phyloP scores from a whole-genome alignment of 768 basidiomycete genomes.

The Agaricus subrufescens region DNA sequence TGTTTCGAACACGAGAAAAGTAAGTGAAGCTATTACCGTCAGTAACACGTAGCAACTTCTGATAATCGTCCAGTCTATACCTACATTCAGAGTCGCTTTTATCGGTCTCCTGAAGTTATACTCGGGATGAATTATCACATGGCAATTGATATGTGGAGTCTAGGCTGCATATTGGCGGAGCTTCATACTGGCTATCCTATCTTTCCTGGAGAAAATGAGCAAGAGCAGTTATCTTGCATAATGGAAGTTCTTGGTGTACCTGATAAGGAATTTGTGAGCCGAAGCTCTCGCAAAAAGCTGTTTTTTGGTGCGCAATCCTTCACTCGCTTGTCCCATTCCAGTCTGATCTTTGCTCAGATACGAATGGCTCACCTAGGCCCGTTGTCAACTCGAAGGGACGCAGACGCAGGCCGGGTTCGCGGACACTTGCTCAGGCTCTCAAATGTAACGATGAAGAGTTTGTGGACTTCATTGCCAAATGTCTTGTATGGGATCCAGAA shows the following conservation, averaged over 20 bases:
- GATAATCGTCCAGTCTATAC: conserved; percentile 76
- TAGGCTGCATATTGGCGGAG: conserved; percentile 97
- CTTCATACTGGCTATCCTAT: conserved; percentile 97
- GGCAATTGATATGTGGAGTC: conserved; percentile 99
- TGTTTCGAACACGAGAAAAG: conserved; percentile 99
- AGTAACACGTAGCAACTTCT: not conserved
- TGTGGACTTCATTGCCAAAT: conserved; percentile 94
- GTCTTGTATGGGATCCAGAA: conserved; percentile 98
- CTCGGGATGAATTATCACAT: conserved; percentile 99
- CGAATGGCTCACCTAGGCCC: conserved; percentile 87
- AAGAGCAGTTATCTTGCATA: conserved; percentile 96
- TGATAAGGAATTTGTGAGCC: conserved; percentile 92
- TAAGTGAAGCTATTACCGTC: conserved; percentile 30
- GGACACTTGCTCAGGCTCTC: conserved; percentile 84
- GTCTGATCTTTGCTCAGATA: conserved; percentile 47
- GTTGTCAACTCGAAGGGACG: conserved; percentile 97
- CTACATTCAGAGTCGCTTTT: conserved; percentile 99
- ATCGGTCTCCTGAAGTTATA: conserved; percentile 99
- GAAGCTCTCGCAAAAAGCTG: conserved; percentile 87
- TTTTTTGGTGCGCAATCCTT: conserved; percentile 77
- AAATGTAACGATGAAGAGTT: conserved; percentile 93
- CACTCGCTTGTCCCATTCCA: conserved; percentile 1
- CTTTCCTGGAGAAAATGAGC: conserved; percentile 98
- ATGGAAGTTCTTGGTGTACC: conserved; percentile 98
- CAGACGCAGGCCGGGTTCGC: conserved; percentile 85